Percentiles rank a stretch among this genome's conserved stretches.
Conservation (phyloP, 768 basidiomycete species). For the Termitomyces sp. region DNA sequence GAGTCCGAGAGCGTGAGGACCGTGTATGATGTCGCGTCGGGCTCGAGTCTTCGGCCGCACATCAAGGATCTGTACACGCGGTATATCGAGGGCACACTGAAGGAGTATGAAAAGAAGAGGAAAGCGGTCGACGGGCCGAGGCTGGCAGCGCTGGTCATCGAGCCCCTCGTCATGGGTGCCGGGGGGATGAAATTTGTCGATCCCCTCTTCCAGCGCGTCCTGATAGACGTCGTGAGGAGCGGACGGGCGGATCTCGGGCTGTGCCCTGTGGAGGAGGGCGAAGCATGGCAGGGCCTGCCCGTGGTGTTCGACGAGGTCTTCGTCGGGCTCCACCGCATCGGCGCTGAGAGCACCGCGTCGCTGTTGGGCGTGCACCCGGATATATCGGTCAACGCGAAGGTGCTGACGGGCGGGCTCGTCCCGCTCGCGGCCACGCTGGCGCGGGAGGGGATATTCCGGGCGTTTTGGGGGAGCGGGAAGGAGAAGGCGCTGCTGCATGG, state of each 20-base stretch:
- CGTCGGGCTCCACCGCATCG: conserved; percentile 85
- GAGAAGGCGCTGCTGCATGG: conserved; percentile 88
- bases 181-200: conserved; percentile 98
- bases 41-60: conserved; percentile 57
- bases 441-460: conserved; percentile 69
- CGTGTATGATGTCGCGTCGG: conserved; percentile 68
- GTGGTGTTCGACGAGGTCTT: conserved; percentile 98
- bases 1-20: conserved; percentile 43
- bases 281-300: conserved; percentile 66
- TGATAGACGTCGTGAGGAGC: conserved; percentile 74
- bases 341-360: conserved; percentile 55
- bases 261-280: background rate
- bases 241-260: conserved; percentile 4
- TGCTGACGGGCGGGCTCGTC: conserved; percentile 87
- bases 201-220: conserved; percentile 87
- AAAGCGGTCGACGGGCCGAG: conserved; percentile 22
- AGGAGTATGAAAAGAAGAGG: conserved; percentile 34
- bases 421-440: conserved; percentile 86
- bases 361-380: conserved; percentile 79
- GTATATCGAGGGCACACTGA: conserved; percentile 52
- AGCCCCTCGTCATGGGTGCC: conserved; percentile 91
- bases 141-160: conserved; percentile 78
- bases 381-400: conserved; percentile 89
- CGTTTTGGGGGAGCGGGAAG: conserved; percentile 73
- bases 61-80: too few species aligned